Base-by-base conservation (phyloP, 2,329 filamentous ascomycete species). In the Cryphonectria carpinicola region DNA sequence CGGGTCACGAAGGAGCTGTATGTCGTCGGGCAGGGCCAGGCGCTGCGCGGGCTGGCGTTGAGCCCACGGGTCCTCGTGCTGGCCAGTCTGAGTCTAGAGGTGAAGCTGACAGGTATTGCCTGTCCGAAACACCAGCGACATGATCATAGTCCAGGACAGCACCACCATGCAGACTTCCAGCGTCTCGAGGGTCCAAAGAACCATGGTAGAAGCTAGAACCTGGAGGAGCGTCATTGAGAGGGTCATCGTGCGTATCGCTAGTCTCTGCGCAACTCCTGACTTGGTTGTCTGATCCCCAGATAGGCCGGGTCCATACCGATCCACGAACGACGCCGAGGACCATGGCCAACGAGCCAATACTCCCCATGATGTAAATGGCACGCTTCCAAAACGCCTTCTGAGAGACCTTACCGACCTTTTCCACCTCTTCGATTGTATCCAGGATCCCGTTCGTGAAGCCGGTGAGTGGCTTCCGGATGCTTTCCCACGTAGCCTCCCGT, bases 371-470 rank as follows among this genome's bases (percentile, higher is more conserved):
- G 6, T 58, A 58, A 7, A 58, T 58, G 25, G 6, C 54, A 58
- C 54, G 54, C 28, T 58, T 58, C 54, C 54, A 58, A 28, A 58
- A 58, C 14, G 54, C 54, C 54, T 58, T 58, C 54, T 58, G 54
- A 8, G 54, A 58, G 4, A 58, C 54, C 54, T 58, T 58, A 28
- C 32, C 35, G 28, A 58, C 54, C 54, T 58, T 58, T 58, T 58
- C 54, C 54, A 58, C 54, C 25, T 58, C 54, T 32, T 58, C 54
- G 28, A 58, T 58, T 28, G 35, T 28, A 7, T 58, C 28, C 28
- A 28, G 25, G 28, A 58, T 58, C 25, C 54, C 54, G 4, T 19
- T 19, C 25, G 54, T 58, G 28, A 58, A 58, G 54, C 25, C 28
- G 11, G 54, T 35, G 5, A 58, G 54, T 32, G 54, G 25, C 28